Conservation (phyloP, 768 basidiomycete genomes). For the Tephrocybe sp. region DNA sequence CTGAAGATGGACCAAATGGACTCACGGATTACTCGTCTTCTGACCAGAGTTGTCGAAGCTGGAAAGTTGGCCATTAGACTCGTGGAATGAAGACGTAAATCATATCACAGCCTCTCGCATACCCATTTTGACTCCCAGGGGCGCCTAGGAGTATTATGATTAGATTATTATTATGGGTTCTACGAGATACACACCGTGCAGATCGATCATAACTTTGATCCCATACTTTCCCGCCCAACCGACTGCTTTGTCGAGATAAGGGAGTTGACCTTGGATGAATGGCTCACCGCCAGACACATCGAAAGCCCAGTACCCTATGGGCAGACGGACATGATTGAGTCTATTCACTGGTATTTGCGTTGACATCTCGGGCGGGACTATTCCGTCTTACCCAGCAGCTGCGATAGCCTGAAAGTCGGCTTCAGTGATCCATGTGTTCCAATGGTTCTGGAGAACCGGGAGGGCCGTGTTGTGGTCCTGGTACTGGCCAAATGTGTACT, state of each 20-base stretch:
- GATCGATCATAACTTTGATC: conserved; percentile 81
- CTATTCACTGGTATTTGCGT: conserved; percentile 32
- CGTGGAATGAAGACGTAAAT: not conserved
- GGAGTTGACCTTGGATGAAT: conserved; percentile 73
- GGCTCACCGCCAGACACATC: conserved; percentile 79
- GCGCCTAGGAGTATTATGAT: conserved; percentile 38
- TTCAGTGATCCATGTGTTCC: conserved; percentile 86
- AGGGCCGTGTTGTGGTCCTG: conserved; percentile 51
- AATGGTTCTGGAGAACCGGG: conserved; percentile 61
- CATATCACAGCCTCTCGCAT: conserved; percentile 17
- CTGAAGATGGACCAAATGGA: conserved; percentile 2
- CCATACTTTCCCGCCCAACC: conserved; percentile 69
- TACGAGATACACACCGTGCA: conserved; percentile 44
- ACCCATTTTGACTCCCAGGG: conserved; percentile 87
- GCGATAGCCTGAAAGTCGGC: conserved; percentile 75
- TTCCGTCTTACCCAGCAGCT: conserved; percentile 65
- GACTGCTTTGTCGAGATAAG: conserved; percentile 66
- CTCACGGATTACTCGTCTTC: conserved; percentile 52
- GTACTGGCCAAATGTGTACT: conserved; percentile 74
- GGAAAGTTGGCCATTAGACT: conserved; percentile 9
- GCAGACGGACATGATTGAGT: conserved; percentile 79
- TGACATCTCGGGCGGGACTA: conserved; percentile 5
- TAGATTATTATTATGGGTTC: not conserved
- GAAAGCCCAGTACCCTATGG: conserved; percentile 91
- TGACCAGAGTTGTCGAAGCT: conserved; percentile 87